Evolutionary conservation across 2,329 filamentous ascomycete genomes (phyloP).

Genomic region (Colletotrichum sp.): DNA sequence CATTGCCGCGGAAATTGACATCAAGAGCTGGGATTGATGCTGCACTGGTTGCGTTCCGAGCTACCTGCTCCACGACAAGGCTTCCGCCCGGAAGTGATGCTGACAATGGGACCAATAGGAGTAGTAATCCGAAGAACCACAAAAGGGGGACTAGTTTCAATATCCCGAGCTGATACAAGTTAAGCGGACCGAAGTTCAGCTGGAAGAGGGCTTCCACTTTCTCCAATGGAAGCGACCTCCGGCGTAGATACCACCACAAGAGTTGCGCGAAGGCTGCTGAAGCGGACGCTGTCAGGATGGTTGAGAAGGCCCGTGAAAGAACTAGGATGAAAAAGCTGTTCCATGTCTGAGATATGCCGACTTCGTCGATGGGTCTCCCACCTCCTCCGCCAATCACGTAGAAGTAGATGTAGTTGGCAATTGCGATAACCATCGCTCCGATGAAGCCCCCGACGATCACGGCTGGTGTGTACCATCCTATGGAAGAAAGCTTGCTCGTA

Average conservation of each 20-base stretch:
- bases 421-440: not conserved
- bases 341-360: not conserved
- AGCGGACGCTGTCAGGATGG: not conserved
- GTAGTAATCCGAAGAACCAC: not conserved
- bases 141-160: not conserved
- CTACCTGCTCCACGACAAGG: not conserved
- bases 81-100: not conserved
- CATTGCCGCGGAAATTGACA: not conserved
- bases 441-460: not conserved
- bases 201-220: not conserved
- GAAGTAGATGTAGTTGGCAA: not conserved
- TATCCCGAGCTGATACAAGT: not conserved
- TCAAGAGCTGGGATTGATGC: not conserved
- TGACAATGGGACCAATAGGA: not conserved
- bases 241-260: not conserved
- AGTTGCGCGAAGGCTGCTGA: not conserved
- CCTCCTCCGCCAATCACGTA: not conserved
- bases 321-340: not conserved
- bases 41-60: not conserved
- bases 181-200: not conserved
- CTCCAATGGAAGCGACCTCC: not conserved
- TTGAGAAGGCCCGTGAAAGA: not conserved
- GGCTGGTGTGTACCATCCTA: not conserved
- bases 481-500: not conserved
- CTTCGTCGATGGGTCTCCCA: not conserved